Evolutionary conservation across 345 rosid species (phyloP).

Genomic region (Eucalyptus melliodora): DNA sequence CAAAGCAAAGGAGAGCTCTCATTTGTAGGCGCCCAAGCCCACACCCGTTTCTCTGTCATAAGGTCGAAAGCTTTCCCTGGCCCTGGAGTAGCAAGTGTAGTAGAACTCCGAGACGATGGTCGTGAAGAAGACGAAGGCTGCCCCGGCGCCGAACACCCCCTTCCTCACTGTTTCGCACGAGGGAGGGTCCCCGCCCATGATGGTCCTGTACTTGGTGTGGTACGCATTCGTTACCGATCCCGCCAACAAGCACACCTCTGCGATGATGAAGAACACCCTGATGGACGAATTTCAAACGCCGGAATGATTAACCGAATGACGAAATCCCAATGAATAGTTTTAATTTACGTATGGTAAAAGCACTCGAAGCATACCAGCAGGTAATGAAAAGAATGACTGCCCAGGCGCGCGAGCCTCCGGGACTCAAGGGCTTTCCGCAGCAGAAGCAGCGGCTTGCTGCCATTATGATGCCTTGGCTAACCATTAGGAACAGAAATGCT

Average conservation of each 20-base stretch:
- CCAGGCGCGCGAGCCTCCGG: slow-evolving; percentile 84
- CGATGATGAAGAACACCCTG: slow-evolving; percentile 80
- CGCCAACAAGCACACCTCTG: slow-evolving; percentile 74
- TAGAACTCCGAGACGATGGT: slow-evolving; percentile 69
- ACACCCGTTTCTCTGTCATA: slow-evolving; percentile 36
- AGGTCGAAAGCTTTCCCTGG: slow-evolving; percentile 44
- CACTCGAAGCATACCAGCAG: slow-evolving; percentile 46
- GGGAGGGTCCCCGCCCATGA: slow-evolving; percentile 50
- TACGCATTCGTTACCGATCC: slow-evolving; percentile 86
- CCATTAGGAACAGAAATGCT: slow-evolving; percentile 65
- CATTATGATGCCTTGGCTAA: slow-evolving; percentile 73
- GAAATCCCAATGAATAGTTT: not conserved
- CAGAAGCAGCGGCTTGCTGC: slow-evolving; percentile 86
- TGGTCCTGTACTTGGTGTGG: slow-evolving; percentile 75
- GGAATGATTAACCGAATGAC: not conserved
- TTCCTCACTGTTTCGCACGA: slow-evolving; percentile 74
- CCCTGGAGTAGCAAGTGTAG: slow-evolving; percentile 60
- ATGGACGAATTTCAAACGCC: not conserved
- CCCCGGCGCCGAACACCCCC: slow-evolving; percentile 90
- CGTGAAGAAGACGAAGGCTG: slow-evolving; percentile 70
- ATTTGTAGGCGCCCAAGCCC: slow-evolving; percentile 52
- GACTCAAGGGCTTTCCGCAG: slow-evolving; percentile 74
- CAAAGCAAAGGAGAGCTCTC: not conserved
- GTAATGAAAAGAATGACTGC: slow-evolving; percentile 69
- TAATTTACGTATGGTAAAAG: not conserved